Evolutionary conservation across 2,329 filamentous ascomycete species (phyloP).

Genomic region (Aspergillus pseudoterreus): DNA sequence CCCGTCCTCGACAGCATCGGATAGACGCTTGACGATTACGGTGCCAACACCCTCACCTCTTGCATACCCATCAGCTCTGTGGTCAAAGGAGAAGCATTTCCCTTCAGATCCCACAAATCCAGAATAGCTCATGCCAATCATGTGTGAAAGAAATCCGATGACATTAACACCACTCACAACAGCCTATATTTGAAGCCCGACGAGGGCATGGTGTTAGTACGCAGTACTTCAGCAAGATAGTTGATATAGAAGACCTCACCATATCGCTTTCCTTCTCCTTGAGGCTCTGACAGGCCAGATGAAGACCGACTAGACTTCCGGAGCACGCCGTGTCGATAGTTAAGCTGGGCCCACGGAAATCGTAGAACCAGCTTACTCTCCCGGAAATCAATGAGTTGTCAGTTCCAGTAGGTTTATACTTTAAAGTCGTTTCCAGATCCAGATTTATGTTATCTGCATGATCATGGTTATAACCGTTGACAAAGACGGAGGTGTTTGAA

Average conservation of each 20-base stretch:
- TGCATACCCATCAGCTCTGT: constrained; percentile 41
- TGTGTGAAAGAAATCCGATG: constrained; percentile 31
- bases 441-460: constrained; percentile 20
- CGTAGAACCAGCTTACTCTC: constrained; percentile 23
- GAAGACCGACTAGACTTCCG: constrained; percentile 33
- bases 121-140: constrained; percentile 30
- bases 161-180: constrained; percentile 38
- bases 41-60: constrained; percentile 49
- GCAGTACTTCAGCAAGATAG: background rate
- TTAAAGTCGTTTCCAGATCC: constrained; percentile 19
- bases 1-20: constrained; percentile 44
- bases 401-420: constrained; percentile 20
- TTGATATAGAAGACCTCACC: constrained; percentile 15
- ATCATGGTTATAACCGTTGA: constrained; percentile 25
- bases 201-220: background rate
- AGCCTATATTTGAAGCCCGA: constrained; percentile 15
- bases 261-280: constrained; percentile 19
- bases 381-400: constrained; percentile 20
- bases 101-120: constrained; percentile 36
- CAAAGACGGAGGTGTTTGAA: constrained; percentile 25
- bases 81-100: constrained; percentile 29
- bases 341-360: constrained; percentile 27
- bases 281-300: constrained; percentile 35
- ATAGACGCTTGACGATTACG: constrained; percentile 39
- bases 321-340: constrained; percentile 43